These are phyloP conservation scores for Leishmania mexicana DNA, from an alignment of 208 protist genomes.

Conservation along the genomic window DNA sequence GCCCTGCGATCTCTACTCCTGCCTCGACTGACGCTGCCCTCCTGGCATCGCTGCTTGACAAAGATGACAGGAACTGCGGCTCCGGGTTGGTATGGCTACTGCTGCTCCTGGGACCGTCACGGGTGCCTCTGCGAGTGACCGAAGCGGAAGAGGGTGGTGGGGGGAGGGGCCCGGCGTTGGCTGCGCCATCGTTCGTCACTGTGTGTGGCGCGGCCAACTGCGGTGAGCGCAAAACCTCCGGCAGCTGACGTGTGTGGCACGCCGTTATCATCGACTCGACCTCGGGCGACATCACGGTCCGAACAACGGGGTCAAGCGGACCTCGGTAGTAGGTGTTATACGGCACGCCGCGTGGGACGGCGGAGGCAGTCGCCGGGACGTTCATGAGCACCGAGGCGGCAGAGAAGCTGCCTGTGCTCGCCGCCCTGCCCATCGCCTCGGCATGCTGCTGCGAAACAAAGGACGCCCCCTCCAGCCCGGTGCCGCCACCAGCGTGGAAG, in stretches of 20 bases:
- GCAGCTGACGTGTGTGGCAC: conserved; percentile 20
- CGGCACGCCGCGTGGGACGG: conserved; percentile 6
- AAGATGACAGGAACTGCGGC: background rate
- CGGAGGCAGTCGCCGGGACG: conserved; percentile 7
- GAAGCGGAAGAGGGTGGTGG: background rate
- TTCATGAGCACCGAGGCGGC: conserved; percentile 16
- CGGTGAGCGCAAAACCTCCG: background rate
- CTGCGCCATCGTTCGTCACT: background rate
- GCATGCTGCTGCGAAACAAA: conserved; percentile 2
- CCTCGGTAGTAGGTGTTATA: conserved; percentile 62
- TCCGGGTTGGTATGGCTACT: background rate
- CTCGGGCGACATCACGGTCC: conserved; percentile 46
- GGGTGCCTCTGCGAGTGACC: background rate
- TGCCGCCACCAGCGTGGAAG: conserved; percentile 13
- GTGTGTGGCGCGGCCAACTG: background rate
- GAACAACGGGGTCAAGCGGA: conserved; percentile 56
- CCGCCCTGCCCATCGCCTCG: background rate
- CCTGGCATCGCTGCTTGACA: conserved; percentile 1
- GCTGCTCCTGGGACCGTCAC: background rate
- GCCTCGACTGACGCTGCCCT: background rate
- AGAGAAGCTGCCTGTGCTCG: conserved; percentile 11
- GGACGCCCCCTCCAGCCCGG: conserved; percentile 7
- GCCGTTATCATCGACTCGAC: conserved; percentile 45
- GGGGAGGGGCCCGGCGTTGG: background rate
- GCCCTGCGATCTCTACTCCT: background rate